Base-by-base conservation (phyloP, 345 rosid genomes). In the Orychophragmus violaceus region DNA sequence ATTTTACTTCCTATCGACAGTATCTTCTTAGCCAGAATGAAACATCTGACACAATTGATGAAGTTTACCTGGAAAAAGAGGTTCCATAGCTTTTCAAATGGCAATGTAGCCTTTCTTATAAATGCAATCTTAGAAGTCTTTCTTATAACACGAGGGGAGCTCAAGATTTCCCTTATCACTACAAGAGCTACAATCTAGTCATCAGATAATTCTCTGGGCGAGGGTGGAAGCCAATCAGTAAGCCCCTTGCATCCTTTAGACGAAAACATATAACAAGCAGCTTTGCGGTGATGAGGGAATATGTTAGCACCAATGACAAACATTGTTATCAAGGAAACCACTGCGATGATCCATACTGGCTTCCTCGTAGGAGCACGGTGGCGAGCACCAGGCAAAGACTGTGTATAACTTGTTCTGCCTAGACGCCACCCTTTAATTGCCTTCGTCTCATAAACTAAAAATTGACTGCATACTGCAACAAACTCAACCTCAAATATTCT, bases 61-160 rank as follows among this genome's bases (percentile, higher is more conserved):
- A 44, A 59, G 23, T 44, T 13, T 77, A 94, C 99, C 57, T 70
- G 78, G 42, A 94, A 91, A 79, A 94, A 94, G 70, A 69, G 88
- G 64, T 91, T 93, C 97, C 99, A 94, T 33, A 94, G 84, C 84
- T 58, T 83, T 92, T 94, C 99, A 18, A 94, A 90, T 68, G 99
- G 97, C 74, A 94, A 82, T 49, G 88, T 80, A 52, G 92, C 85
- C 18, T 90, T 90, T 78, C 81, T 88, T 78, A 94, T 80, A 76
- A 94, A 94, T 12, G 99, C 99, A 35, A 94, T 79, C 72, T 94
- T 94, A 30, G 99, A 68, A 41, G 48, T 84, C 65, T 82, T 82
- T 28, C 75, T 19, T 46, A 58, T 76, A 67, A 74, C 62, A 58
- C 87, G 81, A 77, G 96, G 88, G 3, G 76, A 72, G 59, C 44